Conservation (phyloP, 2,329 filamentous ascomycete species). For the Pseudogymnoascus sp. region DNA sequence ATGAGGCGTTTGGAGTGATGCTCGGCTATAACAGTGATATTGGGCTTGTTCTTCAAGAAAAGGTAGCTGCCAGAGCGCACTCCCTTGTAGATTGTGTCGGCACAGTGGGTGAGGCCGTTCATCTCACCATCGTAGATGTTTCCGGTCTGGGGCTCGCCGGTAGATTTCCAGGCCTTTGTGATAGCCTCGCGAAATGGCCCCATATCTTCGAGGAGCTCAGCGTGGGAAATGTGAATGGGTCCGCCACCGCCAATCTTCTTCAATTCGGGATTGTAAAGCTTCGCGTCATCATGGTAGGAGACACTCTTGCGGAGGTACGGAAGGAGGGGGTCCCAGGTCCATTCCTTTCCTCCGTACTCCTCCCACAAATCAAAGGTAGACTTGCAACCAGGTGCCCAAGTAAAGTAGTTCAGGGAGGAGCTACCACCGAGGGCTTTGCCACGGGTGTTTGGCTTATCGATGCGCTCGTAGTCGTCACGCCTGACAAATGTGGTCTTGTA, state of each 20-base stretch:
- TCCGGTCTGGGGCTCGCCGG: conserved; percentile 38
- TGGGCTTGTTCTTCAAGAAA: conserved; percentile 45
- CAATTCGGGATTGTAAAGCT: conserved; percentile 38
- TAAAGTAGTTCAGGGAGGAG: conserved; percentile 59
- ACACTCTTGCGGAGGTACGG: conserved; percentile 49
- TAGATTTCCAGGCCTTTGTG: conserved; percentile 46
- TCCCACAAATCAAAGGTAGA: conserved; percentile 48
- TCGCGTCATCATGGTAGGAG: conserved; percentile 48
- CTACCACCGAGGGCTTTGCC: conserved; percentile 35
- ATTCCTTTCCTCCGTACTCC: conserved; percentile 39
- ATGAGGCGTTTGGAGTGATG: conserved; percentile 47
- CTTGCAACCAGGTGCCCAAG: conserved; percentile 53
- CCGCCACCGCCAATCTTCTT: conserved; percentile 46
- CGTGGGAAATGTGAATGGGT: conserved; percentile 47
- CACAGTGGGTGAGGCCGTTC: conserved; percentile 45
- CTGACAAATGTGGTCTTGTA: conserved; percentile 57
- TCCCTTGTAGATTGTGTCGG: conserved; percentile 51
- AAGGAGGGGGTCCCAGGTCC: conserved; percentile 48
- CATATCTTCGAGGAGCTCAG: conserved; percentile 46
- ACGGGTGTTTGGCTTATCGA: conserved; percentile 54
- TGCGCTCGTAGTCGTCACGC: conserved; percentile 50
- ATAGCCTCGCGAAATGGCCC: conserved; percentile 43
- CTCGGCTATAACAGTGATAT: conserved; percentile 44
- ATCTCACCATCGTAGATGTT: conserved; percentile 51
- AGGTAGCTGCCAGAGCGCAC: conserved; percentile 44